Conservation (phyloP, 2,329 filamentous ascomycete genomes). For the Aciculosporium take region DNA sequence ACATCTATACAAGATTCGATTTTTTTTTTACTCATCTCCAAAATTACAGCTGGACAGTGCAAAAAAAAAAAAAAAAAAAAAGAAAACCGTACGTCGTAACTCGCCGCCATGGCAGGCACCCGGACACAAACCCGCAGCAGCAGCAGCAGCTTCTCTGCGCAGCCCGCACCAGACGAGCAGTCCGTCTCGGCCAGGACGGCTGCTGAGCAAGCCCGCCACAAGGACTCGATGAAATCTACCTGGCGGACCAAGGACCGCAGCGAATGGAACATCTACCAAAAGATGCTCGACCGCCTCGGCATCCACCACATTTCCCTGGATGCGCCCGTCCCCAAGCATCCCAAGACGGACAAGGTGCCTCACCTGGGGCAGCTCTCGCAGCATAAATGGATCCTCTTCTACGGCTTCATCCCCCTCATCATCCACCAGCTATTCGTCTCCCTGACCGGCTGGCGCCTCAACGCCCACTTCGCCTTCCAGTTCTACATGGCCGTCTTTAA, state of each 20-base stretch:
- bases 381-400: conserved; percentile 25
- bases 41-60: too few relatives aligned
- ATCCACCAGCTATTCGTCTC: conserved; percentile 16
- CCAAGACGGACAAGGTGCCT: conserved; percentile 22
- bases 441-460: conserved; percentile 16
- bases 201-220: conserved; percentile 6
- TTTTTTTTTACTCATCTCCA: too few relatives aligned
- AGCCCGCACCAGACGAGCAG: background rate
- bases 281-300: conserved; percentile 18
- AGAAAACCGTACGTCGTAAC: too few relatives aligned
- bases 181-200: background rate
- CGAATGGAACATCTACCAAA: conserved; percentile 19
- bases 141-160: background rate
- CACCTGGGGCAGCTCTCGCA: conserved; percentile 19
- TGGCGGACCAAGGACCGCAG: conserved; percentile 17
- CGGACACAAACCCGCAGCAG: background rate
- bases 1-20: too few relatives aligned
- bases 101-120: background rate
- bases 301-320: conserved; percentile 16
- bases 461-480: conserved; percentile 16
- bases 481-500: conserved; percentile 27
- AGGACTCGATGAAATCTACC: conserved; percentile 27
- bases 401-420: conserved; percentile 9
- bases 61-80: too few relatives aligned
- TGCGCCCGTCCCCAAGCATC: conserved; percentile 21